Conservation (phyloP, 768 basidiomycete species). For the Xerocomus potaroensis region DNA sequence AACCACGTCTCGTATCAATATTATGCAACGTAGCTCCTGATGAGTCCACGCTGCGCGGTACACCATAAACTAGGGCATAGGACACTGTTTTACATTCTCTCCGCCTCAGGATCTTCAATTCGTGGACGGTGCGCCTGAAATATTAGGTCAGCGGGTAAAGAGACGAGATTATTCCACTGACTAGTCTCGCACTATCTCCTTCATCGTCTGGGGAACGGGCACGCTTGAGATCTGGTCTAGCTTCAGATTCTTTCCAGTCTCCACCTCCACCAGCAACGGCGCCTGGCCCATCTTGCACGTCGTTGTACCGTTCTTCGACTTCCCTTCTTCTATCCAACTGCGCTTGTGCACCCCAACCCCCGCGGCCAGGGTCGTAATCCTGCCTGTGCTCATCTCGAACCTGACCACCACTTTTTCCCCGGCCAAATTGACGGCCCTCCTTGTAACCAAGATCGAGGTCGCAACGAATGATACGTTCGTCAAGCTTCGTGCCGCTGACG, state of each 20-base stretch:
- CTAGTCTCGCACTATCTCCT: slow-evolving; percentile 52
- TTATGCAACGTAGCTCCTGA: slow-evolving; percentile 14
- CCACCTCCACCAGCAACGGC: slow-evolving; percentile 81
- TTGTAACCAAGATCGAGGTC: slow-evolving; percentile 96
- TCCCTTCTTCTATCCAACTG: slow-evolving; percentile 76
- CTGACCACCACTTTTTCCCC: slow-evolving; percentile 97
- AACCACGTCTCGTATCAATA: slow-evolving; percentile 14
- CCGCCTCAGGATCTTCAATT: slow-evolving; percentile 60
- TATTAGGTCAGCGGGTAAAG: slow-evolving; percentile 6
- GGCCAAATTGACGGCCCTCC: slow-evolving; percentile 95
- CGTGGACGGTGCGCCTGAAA: slow-evolving; percentile 55
- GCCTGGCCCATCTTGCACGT: slow-evolving; percentile 73
- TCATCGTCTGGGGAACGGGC: slow-evolving; percentile 79
- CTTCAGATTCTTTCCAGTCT: slow-evolving; percentile 75
- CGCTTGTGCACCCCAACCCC: slow-evolving; percentile 90
- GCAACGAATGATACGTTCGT: slow-evolving; percentile 97
- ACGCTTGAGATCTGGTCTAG: slow-evolving; percentile 51
- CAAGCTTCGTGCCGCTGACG: slow-evolving; percentile 96
- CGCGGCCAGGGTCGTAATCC: slow-evolving; percentile 95
- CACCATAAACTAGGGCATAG: slow-evolving; percentile 23
- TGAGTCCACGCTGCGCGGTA: slow-evolving; percentile 9
- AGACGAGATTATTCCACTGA: slow-evolving; percentile 31
- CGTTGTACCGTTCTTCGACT: slow-evolving; percentile 83
- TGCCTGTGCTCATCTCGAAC: slow-evolving; percentile 94
- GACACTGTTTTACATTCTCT: slow-evolving; percentile 54